Base-by-base conservation (phyloP, 345 rosid species). In the Diplotaxis tenuifolia region DNA sequence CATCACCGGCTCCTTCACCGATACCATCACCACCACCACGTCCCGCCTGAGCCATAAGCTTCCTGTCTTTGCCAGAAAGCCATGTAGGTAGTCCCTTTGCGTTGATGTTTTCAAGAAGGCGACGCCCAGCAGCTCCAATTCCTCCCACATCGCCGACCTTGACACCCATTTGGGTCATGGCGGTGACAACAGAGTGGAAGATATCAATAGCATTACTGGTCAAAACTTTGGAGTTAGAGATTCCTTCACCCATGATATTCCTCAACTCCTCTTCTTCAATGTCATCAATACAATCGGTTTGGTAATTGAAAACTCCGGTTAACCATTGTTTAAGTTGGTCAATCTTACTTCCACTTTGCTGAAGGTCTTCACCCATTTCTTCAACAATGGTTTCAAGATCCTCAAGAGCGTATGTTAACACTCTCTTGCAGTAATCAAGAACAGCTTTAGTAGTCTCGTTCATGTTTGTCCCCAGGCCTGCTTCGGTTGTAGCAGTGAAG, bases 161-260 rank as follows among this genome's bases (percentile, higher is more conserved):
- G 56, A 82, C 19, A 3, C 79, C 61, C 34, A 73, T 60, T 31
- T 78, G 74, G 42, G 74, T 3, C 78, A 78, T 72, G 0, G 77
- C 70, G 34, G 78, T 67, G 9, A 78, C 50, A 54, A 89, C 56
- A 5, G 72, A 74, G 0, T 77, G 62, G 9, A 89, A 47, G 27
- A 85, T 86, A 4, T 85, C 82, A 7, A 92, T 75, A 19, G 88
- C 89, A 40, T 87, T 88, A 66, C 87, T 75, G 0, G 88, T 78
- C 45, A 84, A 59, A 53, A 79, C 2, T n/a, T 68, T 83, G 23
- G 85, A 74, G 47, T 85, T 71, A 4, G 40, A 1, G n/a, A 77
- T 65, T 38, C 81, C 84, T 9, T 68, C 66, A 4, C 55, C 62
- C 73, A 85, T 73, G 14, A 72, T 54, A 28, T 80, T 82, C 62